Conservation (phyloP, 2,329 filamentous ascomycete species). For the Penicillium palitans region DNA sequence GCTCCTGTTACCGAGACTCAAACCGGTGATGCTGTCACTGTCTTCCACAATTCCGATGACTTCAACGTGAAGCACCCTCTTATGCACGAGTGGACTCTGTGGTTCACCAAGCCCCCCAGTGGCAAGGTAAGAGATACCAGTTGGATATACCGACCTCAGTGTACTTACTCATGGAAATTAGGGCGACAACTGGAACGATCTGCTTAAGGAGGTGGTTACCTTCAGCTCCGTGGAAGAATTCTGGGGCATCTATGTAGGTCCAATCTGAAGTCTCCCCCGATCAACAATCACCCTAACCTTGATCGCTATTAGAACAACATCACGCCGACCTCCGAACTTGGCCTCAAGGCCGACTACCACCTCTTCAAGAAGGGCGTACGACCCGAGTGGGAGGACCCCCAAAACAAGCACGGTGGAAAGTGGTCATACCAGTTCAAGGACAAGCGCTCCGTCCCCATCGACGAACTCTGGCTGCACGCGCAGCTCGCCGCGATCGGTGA, state of each 20-base stretch:
- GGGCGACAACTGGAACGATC: slow-evolving; percentile 98
- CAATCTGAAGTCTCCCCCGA: background rate
- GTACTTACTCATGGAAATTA: slow-evolving; percentile 40
- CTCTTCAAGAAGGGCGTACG: slow-evolving; percentile 97
- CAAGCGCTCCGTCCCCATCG: slow-evolving; percentile 86
- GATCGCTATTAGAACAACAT: slow-evolving; percentile 83
- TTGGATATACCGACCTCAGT: background rate
- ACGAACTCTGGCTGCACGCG: slow-evolving; percentile 93
- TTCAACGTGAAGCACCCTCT: slow-evolving; percentile 99
- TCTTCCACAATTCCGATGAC: slow-evolving; percentile 98
- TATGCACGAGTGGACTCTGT: slow-evolving; percentile 96
- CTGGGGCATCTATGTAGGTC: slow-evolving; percentile 95
- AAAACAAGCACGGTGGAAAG: slow-evolving; percentile 99
- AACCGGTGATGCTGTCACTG: slow-evolving; percentile 71
- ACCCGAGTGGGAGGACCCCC: slow-evolving; percentile 95
- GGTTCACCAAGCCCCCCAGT: slow-evolving; percentile 98
- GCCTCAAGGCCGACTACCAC: slow-evolving; percentile 98
- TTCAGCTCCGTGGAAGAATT: slow-evolving; percentile 99
- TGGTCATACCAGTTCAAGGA: slow-evolving; percentile 99
- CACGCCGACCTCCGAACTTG: slow-evolving; percentile 89
- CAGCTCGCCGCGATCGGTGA: slow-evolving; percentile 97
- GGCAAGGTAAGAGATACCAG: slow-evolving; percentile 68
- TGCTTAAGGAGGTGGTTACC: slow-evolving; percentile 97
- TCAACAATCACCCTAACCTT: slow-evolving; percentile 15
- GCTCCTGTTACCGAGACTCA: slow-evolving; percentile 52